Conservation (phyloP, 2,329 filamentous ascomycete species). For the Aspergillus ochraceus region DNA sequence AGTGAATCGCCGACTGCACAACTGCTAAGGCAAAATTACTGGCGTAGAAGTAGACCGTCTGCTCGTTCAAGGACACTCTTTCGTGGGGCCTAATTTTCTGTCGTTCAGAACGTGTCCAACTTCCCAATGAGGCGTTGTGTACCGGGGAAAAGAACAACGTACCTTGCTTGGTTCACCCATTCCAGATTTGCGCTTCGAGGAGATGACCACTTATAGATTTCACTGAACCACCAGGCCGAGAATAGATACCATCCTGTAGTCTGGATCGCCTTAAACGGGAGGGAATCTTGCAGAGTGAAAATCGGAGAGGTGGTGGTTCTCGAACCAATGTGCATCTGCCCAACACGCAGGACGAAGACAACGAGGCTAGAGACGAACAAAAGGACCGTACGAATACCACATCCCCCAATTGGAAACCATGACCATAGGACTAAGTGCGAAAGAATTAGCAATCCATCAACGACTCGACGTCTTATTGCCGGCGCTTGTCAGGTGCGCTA, state of each 20-base stretch:
- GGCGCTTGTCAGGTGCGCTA: conserved; percentile 16
- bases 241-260: conserved; percentile 74
- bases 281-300: conserved; percentile 60
- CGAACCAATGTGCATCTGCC: conserved; percentile 73
- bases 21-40: conserved; percentile 69
- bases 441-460: background rate
- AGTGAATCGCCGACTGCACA: conserved; percentile 68
- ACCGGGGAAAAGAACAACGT: conserved; percentile 36
- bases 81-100: conserved; percentile 53
- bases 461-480: background rate
- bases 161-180: conserved; percentile 70
- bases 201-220: conserved; percentile 75
- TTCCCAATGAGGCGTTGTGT: background rate
- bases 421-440: conserved; percentile 70
- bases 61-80: conserved; percentile 78
- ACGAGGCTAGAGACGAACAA: conserved; percentile 75
- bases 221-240: conserved; percentile 76
- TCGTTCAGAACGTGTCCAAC: conserved; percentile 3
- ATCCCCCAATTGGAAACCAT: conserved; percentile 78
- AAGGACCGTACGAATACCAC: conserved; percentile 71
- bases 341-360: conserved; percentile 82
- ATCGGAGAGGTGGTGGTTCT: conserved; percentile 70
- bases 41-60: conserved; percentile 75
- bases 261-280: conserved; percentile 63
- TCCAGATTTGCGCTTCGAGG: conserved; percentile 62